phyloP scores from a whole-genome alignment of 1,284 basidiomycete genomes.

The Heterobasidion occidentale region DNA sequence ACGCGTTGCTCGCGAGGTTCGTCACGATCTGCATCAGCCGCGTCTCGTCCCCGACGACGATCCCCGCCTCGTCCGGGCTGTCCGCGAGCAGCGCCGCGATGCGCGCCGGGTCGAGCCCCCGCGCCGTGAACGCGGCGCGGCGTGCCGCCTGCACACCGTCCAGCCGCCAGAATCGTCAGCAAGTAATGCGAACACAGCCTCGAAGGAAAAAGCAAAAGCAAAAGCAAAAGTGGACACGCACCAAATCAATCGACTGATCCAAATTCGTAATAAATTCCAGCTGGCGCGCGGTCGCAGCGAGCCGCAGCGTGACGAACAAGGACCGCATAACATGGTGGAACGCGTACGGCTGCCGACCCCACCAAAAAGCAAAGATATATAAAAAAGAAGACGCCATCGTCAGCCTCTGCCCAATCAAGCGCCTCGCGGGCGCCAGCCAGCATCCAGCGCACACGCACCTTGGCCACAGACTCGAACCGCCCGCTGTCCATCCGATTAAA shows the following conservation, averaged over 20 bases:
- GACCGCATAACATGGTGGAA: conserved; percentile 82
- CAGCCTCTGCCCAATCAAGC: neutral
- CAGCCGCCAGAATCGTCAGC: no score
- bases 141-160: conserved; percentile 37
- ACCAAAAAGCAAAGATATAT: conserved; percentile 1
- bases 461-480: conserved; percentile 63
- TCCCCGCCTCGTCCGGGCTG: conserved; percentile 46
- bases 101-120: conserved; percentile 35
- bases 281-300: conserved; percentile 67
- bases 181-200: no score
- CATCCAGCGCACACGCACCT: conserved; percentile 24
- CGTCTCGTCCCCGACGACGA: conserved; percentile 75
- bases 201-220: no score
- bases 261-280: conserved; percentile 65
- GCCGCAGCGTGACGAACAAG: conserved; percentile 67
- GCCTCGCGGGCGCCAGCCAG: neutral
- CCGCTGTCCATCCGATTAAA: conserved; percentile 78
- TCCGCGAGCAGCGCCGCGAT: conserved; percentile 32
- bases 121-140: conserved; percentile 47
- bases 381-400: neutral
- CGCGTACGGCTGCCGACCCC: conserved; percentile 52
- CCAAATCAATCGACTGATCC: conserved; percentile 69
- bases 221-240: conserved; percentile 23
- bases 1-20: conserved; percentile 71
- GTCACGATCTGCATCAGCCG: conserved; percentile 75